A percentile compares a stretch with the other conserved stretches of the same genome.
phyloP scores from a whole-genome alignment of 306 rosid genomes.

The Inga leiocalycina region DNA sequence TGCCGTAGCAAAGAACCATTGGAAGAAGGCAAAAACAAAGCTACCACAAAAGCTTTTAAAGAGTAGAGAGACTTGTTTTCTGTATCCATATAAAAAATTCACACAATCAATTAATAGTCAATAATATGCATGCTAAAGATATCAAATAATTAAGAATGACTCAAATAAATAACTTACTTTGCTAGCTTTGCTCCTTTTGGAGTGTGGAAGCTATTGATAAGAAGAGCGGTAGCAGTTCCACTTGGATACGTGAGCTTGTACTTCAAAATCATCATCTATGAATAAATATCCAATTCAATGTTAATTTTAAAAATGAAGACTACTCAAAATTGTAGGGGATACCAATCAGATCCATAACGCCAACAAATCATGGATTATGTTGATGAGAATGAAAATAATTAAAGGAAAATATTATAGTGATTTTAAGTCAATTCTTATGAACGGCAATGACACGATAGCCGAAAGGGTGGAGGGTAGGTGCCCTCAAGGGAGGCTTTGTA shows the following conservation, averaged over 20 bases:
- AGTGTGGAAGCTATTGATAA: constrained; percentile 79
- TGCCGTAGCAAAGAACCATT: constrained; percentile 69
- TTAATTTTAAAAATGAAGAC: neutral
- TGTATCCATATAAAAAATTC: constrained; percentile 18
- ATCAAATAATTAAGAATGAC: neutral
- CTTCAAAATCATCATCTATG: constrained; percentile 68
- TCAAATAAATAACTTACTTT: constrained; percentile 41
- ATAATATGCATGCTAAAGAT: neutral
- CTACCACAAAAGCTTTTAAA: constrained; percentile 68
- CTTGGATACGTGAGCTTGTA: constrained; percentile 81
- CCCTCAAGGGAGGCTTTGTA: constrained; percentile 62
- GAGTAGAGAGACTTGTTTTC: constrained; percentile 68
- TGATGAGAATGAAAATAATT: constrained; percentile 31
- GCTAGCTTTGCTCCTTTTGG: constrained; percentile 84
- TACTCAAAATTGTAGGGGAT: too few relatives aligned
- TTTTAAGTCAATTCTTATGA: constrained; percentile 61
- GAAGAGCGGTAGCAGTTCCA: constrained; percentile 88
- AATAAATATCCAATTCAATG: constrained; percentile 1
- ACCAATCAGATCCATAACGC: neutral
- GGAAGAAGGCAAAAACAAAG: constrained; percentile 61
- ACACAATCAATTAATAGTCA: too few relatives aligned
- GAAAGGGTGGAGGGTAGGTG: constrained; percentile 38
- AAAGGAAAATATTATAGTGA: constrained; percentile 46
- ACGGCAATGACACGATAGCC: constrained; percentile 71
- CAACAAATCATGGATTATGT: constrained; percentile 45